Evolutionary conservation across 1,139 yeast species (phyloP), one percentile per base, ranked within the genome.

Genomic region (Blastobotrys elegans): DNA sequence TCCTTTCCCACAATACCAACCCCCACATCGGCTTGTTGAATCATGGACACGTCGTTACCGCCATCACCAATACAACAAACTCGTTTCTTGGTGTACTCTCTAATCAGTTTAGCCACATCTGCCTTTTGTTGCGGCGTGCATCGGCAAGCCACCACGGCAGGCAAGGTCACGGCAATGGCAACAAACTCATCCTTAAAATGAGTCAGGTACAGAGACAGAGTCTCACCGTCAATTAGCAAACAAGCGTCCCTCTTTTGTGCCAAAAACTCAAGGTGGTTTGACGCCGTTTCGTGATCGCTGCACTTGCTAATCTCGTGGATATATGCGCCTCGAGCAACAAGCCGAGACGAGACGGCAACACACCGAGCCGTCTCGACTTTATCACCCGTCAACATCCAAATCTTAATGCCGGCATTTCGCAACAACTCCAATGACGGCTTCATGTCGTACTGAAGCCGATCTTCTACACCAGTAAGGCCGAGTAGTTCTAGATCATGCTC

Each of bases 361-460:
- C 98, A 92, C 53, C 88, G 79, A 0, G 98, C 98, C 0, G 99
- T 94, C 67, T 94, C 99, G 7, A 92, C 97, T 65, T 94, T 94
- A 64, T 94, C 99, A 55, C 99, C 99, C 0, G 99, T 94, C 44
- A 94, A 72, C 98, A 94, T 94, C 99, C 99, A 94, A 46, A 94
- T 92, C 61, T 88, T 88, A 50, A 94, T 81, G 1, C 98, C 98
- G 0, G 98, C 99, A 68, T 94, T 92, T 57, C 98, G 75, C 55
- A 94, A 73, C 33, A 92, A 73, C 68, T 94, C 99, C 52, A 94
- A 82, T 0, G 97, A 87, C 0, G 95, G 78, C 64, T 90, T 92
- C 49, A 94, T 96, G 63, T 90, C 90, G 47, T 77, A 77, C 64
- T 94, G 99, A 43, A 94, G 73, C 60, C 88, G 86, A 65, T 94